Conservation (phyloP, 2,329 filamentous ascomycete species). For the Thyridium curvatum region DNA sequence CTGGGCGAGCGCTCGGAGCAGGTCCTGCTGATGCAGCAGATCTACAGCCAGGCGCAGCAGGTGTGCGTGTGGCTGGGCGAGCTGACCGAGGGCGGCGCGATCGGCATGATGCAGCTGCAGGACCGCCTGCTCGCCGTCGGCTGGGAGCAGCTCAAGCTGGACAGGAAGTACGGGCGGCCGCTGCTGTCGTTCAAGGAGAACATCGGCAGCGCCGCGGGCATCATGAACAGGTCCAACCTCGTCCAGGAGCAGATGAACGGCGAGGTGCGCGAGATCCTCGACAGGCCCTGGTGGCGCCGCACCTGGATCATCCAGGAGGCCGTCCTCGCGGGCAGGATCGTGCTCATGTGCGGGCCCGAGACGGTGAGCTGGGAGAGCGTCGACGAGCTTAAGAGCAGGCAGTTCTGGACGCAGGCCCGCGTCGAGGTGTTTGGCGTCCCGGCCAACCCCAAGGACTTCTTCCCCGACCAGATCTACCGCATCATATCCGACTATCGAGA, state of each 20-base stretch:
- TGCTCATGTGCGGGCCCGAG: slow-evolving; percentile 8
- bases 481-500: slow-evolving; percentile 6
- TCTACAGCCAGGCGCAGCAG: slow-evolving; percentile 4
- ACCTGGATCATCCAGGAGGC: slow-evolving; percentile 14
- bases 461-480: slow-evolving; percentile 4
- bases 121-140: too few species aligned
- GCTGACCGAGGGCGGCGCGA: background rate
- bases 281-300: slow-evolving; percentile 12
- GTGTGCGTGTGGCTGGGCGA: slow-evolving; percentile 4
- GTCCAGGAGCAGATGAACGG: too few species aligned
- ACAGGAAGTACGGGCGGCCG: too few species aligned
- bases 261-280: slow-evolving; percentile 6
- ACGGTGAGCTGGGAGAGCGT: slow-evolving; percentile 6
- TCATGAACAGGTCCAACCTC: too few species aligned
- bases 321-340: slow-evolving; percentile 6
- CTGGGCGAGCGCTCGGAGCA: slow-evolving; percentile 1
- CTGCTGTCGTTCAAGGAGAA: too few species aligned
- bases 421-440: slow-evolving; percentile 2
- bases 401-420: slow-evolving; percentile 1
- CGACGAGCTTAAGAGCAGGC: slow-evolving; percentile 1
- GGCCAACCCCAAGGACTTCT: slow-evolving; percentile 3
- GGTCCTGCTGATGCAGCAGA: slow-evolving; percentile 5
- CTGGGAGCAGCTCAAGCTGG: too few species aligned
- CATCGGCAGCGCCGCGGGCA: too few species aligned
- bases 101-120: background rate